Conservation (phyloP, 495 filamentous ascomycete species). For the Geoglossum glabrum region DNA sequence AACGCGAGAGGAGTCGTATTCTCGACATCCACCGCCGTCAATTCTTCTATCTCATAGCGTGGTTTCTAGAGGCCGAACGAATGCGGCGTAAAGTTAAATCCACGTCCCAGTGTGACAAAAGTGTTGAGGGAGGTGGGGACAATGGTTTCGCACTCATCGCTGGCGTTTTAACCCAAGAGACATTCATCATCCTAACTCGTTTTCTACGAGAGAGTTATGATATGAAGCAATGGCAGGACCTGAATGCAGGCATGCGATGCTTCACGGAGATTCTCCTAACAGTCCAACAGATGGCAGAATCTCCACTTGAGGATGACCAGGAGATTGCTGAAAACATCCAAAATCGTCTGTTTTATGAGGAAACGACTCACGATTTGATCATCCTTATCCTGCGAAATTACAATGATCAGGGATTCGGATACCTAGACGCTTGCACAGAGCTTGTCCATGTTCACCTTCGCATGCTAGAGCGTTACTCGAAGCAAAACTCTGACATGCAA, state of each 20-base stretch:
- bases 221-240: constrained; percentile 65
- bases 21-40: constrained; percentile 51
- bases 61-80: constrained; percentile 86
- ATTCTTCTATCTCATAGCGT: constrained; percentile 81
- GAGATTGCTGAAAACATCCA: constrained; percentile 97
- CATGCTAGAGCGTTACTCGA: constrained; percentile 82
- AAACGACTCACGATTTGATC: constrained; percentile 75
- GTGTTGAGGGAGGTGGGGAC: constrained; percentile 30
- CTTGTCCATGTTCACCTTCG: constrained; percentile 78
- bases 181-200: constrained; percentile 68
- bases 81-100: constrained; percentile 41
- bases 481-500: constrained; percentile 84
- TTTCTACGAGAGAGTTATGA: constrained; percentile 60
- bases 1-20: constrained; percentile 75
- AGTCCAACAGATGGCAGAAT: constrained; percentile 81
- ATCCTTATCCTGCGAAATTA: constrained; percentile 59
- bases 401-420: constrained; percentile 86
- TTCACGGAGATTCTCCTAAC: constrained; percentile 68
- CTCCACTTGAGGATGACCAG: constrained; percentile 73
- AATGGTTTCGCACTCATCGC: constrained; percentile 75
- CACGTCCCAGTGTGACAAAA: constrained; percentile 11
- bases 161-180: constrained; percentile 77
- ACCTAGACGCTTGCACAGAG: constrained; percentile 82
- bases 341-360: constrained; percentile 93
- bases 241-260: constrained; percentile 78